Conservation (phyloP, 176 grass and related monocot genomes). For the Eragrostis nindensis region DNA sequence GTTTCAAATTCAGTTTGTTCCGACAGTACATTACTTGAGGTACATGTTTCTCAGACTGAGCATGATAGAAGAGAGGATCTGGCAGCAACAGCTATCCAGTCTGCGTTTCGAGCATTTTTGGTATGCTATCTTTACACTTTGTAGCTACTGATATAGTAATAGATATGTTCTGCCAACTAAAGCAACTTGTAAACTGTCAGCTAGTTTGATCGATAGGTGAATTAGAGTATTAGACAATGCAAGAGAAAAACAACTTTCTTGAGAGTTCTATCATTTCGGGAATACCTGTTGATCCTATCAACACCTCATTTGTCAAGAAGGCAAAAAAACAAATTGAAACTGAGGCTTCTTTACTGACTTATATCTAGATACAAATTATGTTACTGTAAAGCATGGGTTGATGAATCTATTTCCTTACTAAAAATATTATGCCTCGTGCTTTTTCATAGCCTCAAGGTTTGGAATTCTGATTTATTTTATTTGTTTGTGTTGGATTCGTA, state of each 20-base stretch:
- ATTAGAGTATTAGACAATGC: constrained; percentile 15
- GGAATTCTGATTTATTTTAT: constrained; percentile 9
- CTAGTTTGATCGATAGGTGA: background rate
- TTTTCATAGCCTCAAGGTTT: constrained; percentile 23
- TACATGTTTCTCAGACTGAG: constrained; percentile 48
- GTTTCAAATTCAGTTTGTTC: constrained; percentile 54
- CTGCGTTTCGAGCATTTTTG: constrained; percentile 88
- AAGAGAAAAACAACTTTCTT: constrained; percentile 30
- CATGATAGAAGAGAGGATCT: constrained; percentile 50
- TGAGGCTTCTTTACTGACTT: constrained; percentile 33
- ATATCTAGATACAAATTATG: constrained; percentile 10
- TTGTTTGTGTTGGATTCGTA: constrained; percentile 23
- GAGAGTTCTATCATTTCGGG: background rate
- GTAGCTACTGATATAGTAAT: constrained; percentile 1
- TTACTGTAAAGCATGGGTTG: constrained; percentile 8
- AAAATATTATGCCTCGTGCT: constrained; percentile 28
- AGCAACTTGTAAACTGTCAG: no score
- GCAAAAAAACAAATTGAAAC: constrained; percentile 2
- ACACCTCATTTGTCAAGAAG: constrained; percentile 27
- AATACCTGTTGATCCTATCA: constrained; percentile 19
- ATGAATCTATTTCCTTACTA: background rate
- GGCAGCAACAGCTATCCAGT: constrained; percentile 86
- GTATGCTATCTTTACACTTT: constrained; percentile 50
- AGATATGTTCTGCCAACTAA: constrained; percentile 8
- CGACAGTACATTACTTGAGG: constrained; percentile 44